A percentile compares a stretch with the other conserved stretches of the same genome.
Evolutionary conservation across 2,329 filamentous ascomycete genomes (phyloP).

Genomic region (Xenoacremonium recifei): DNA sequence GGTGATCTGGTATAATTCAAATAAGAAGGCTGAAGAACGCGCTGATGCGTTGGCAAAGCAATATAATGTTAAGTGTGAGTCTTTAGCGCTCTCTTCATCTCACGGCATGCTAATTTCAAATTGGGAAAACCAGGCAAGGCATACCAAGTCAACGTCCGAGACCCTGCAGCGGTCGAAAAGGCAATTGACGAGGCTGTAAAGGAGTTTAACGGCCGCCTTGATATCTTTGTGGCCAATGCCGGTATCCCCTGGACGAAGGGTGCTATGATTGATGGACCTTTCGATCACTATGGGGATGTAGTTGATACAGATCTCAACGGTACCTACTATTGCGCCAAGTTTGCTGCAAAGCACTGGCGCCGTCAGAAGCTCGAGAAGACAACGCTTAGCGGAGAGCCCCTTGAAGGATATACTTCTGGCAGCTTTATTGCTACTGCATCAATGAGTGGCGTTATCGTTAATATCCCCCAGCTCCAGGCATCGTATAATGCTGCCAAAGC

Average conservation of each 20-base stretch:
- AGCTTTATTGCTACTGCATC: conserved; percentile 53
- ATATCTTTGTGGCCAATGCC: conserved; percentile 75
- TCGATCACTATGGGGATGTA: conserved; percentile 66
- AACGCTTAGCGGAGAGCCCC: conserved; percentile 15
- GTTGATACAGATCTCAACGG: conserved; percentile 69
- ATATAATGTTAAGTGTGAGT: conserved; percentile 62
- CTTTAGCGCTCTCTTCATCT: too few species aligned
- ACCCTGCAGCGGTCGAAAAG: conserved; percentile 46
- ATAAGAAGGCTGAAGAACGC: conserved; percentile 57
- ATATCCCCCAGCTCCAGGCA: conserved; percentile 52
- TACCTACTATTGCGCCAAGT: conserved; percentile 71
- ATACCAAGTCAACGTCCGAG: conserved; percentile 58
- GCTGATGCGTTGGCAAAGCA: conserved; percentile 60
- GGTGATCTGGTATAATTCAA: conserved; percentile 66
- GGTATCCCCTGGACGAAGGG: conserved; percentile 72
- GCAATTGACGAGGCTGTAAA: conserved; percentile 50
- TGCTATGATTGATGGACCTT: conserved; percentile 60
- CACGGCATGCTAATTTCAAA: too few species aligned
- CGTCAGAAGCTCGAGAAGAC: conserved; percentile 66
- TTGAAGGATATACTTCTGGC: conserved; percentile 32
- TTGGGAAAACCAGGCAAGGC: conserved; percentile 59
- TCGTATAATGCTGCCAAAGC: conserved; percentile 58
- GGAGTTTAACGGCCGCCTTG: conserved; percentile 71
- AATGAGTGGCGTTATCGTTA: conserved; percentile 50
- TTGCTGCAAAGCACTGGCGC: conserved; percentile 65